These are phyloP conservation scores for Drechslerella dactyloides DNA, from an alignment of 2,329 filamentous ascomycete genomes.

Conservation along the genomic window DNA sequence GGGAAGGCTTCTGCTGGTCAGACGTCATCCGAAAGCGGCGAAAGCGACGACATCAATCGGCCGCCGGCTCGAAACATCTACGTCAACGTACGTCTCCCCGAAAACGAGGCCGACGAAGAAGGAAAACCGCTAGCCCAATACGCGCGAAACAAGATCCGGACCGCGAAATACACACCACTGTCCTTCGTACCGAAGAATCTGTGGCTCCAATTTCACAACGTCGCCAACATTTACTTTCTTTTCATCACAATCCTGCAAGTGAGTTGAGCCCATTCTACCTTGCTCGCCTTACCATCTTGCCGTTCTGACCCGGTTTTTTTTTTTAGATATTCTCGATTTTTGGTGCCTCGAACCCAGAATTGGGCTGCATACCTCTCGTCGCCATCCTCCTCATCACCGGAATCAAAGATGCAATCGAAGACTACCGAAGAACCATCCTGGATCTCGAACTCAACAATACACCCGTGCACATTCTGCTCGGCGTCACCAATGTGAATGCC, in stretches of 20 bases:
- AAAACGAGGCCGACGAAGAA: slow-evolving; percentile 77
- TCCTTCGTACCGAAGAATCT: slow-evolving; percentile 96
- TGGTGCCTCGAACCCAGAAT: slow-evolving; percentile 84
- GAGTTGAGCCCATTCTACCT: slow-evolving; percentile 60
- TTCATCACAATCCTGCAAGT: slow-evolving; percentile 94
- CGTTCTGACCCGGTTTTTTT: neutral
- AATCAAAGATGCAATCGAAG: slow-evolving; percentile 93
- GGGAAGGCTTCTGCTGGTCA: slow-evolving; percentile 33
- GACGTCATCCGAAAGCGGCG: slow-evolving; percentile 41
- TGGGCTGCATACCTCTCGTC: slow-evolving; percentile 89
- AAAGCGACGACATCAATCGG: slow-evolving; percentile 23
- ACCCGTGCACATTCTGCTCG: slow-evolving; percentile 83
- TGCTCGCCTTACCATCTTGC: slow-evolving; percentile 50
- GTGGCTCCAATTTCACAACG: slow-evolving; percentile 97
- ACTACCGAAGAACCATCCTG: slow-evolving; percentile 87
- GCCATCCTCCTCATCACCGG: slow-evolving; percentile 87
- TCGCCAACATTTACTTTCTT: slow-evolving; percentile 97
- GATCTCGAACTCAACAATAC: slow-evolving; percentile 97
- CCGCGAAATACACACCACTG: slow-evolving; percentile 93
- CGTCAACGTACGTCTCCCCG: slow-evolving; percentile 83
- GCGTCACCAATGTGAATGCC: slow-evolving; percentile 93
- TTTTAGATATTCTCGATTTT: slow-evolving; percentile 95
- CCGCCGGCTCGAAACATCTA: slow-evolving; percentile 68
- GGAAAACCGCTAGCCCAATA: slow-evolving; percentile 74
- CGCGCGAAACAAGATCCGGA: slow-evolving; percentile 93